These are phyloP conservation scores for Leishmania amazonensis DNA, from an alignment of 208 protist species.

Conservation along the genomic window DNA sequence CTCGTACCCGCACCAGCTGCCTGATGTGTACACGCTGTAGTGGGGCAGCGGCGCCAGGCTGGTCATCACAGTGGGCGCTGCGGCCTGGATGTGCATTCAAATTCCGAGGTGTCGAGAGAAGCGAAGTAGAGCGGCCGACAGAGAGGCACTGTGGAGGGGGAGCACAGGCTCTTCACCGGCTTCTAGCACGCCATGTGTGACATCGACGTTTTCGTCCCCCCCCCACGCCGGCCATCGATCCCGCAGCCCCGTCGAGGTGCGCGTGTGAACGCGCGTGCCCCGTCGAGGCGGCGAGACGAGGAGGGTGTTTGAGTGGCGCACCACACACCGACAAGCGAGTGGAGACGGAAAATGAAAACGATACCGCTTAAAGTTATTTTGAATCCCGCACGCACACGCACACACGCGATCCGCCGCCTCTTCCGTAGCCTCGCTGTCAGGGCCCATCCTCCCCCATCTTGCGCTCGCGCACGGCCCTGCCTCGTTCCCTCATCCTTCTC, in stretches of 20 bases:
- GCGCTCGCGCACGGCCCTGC: too few relatives aligned
- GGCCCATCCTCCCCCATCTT: background rate
- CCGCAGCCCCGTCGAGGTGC: background rate
- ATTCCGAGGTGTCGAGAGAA: background rate
- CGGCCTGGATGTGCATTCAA: background rate
- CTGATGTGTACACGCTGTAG: slow-evolving; percentile 72
- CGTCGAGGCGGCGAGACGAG: background rate
- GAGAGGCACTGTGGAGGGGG: background rate
- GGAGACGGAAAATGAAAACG: too few relatives aligned
- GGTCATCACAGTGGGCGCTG: background rate
- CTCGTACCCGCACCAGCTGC: slow-evolving; percentile 93
- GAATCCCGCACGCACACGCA: background rate
- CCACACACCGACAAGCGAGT: background rate
- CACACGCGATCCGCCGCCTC: background rate
- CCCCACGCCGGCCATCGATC: background rate
- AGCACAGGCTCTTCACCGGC: background rate
- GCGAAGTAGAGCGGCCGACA: background rate
- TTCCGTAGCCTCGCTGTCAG: background rate
- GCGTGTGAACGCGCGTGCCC: background rate
- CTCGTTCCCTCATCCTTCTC: background rate
- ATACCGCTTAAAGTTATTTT: background rate
- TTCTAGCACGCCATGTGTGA: background rate
- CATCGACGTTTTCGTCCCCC: background rate
- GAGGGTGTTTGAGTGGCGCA: background rate
- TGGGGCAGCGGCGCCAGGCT: background rate